Conservation (phyloP, 306 rosid genomes). For the Quercus suber region DNA sequence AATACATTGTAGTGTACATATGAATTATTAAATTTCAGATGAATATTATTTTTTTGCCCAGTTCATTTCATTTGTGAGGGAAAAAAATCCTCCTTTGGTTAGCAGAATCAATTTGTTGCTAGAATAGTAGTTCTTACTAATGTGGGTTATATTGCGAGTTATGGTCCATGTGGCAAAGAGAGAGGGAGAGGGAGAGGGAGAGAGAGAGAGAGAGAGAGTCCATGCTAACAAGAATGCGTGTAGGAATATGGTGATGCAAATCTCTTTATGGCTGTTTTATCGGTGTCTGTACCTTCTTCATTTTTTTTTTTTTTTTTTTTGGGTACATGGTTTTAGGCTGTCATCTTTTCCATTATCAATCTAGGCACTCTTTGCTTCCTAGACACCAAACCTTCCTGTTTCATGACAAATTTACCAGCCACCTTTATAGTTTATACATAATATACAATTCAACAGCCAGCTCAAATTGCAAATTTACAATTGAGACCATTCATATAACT, state of each 20-base stretch:
- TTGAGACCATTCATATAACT: background rate
- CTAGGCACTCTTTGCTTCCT: background rate
- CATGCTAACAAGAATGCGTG: background rate
- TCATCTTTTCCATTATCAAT: background rate
- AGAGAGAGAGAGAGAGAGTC: background rate
- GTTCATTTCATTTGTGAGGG: background rate
- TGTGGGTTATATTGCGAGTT: background rate
- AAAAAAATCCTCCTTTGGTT: background rate
- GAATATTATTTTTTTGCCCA: background rate
- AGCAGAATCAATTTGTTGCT: background rate
- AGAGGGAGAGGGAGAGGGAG: too few relatives aligned
- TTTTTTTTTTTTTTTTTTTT: background rate
- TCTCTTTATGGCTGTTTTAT: background rate
- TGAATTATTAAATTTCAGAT: background rate
- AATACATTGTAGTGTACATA: background rate
- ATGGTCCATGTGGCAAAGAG: background rate
- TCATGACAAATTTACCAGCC: background rate
- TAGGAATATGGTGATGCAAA: background rate
- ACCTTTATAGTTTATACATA: too few relatives aligned
- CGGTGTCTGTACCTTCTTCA: background rate
- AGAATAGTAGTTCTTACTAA: background rate
- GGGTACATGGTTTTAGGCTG: background rate
- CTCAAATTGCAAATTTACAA: background rate
- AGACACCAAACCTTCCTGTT: background rate
- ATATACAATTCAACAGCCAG: background rate